Percentiles rank a stretch among this genome's conserved stretches.
Evolutionary conservation across 2,329 filamentous ascomycete species (phyloP).

Genomic region (Colletotrichum caudatum): DNA sequence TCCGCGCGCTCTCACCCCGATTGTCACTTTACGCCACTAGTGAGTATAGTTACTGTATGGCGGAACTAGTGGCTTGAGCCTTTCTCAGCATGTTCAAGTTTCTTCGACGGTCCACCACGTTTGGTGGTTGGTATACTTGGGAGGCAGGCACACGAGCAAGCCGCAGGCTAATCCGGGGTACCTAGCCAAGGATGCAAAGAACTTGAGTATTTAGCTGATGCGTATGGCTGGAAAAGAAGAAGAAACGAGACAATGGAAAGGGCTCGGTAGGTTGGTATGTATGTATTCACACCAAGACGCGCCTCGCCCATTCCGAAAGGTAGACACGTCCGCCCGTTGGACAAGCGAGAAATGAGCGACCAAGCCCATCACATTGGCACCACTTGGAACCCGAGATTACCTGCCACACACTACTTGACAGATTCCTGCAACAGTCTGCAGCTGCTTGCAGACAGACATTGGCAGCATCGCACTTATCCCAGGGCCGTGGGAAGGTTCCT

Average conservation of each 20-base stretch:
- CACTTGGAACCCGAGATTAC: conserved; percentile 20
- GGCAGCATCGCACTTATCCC: neutral
- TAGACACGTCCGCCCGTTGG: neutral
- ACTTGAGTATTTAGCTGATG: too few relatives aligned
- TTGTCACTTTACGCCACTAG: neutral
- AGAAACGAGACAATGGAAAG: too few relatives aligned
- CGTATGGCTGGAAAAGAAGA: too few relatives aligned
- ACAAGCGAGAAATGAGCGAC: conserved; percentile 3
- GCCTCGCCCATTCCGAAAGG: neutral
- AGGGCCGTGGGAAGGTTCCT: neutral
- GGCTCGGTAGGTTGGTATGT: too few relatives aligned
- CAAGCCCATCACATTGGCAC: neutral
- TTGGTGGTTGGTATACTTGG: neutral
- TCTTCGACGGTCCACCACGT: too few relatives aligned
- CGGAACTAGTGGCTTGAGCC: neutral
- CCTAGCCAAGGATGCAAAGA: neutral
- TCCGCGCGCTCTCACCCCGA: neutral
- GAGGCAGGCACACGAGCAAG: neutral
- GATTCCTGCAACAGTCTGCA: neutral
- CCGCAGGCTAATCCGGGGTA: conserved; percentile 2
- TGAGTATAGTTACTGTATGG: neutral
- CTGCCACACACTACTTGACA: neutral
- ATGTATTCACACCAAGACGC: neutral
- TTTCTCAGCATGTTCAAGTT: neutral
- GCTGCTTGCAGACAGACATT: neutral